A percentile compares a stretch with the other conserved stretches of the same genome.
phyloP scores from a whole-genome alignment of 192 early-diverging fungal species.

The Linnemannia schmuckeri region DNA sequence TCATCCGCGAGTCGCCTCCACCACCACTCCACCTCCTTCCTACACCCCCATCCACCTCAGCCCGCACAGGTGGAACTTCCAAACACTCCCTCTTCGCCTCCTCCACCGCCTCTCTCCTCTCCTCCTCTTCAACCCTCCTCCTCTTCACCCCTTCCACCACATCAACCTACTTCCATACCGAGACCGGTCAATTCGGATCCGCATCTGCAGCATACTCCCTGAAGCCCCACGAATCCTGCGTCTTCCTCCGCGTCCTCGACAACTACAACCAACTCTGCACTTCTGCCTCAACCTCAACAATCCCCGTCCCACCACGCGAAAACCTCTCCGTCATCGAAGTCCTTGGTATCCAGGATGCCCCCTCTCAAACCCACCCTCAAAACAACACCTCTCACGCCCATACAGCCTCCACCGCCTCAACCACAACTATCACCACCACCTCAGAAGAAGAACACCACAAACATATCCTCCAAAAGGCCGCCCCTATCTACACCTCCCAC shows the following conservation, averaged over 20 bases:
- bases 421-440: not conserved
- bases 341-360: not conserved
- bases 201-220: constrained; percentile 49
- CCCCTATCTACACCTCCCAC: not conserved
- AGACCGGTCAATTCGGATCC: constrained; percentile 48
- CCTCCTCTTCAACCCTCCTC: not conserved
- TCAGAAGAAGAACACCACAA: not conserved
- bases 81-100: not conserved
- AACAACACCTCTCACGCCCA: not conserved
- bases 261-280: constrained; percentile 15
- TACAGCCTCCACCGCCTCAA: too few relatives aligned
- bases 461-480: not conserved
- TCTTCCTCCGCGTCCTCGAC: constrained; percentile 40
- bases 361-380: not conserved
- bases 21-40: constrained; percentile 20
- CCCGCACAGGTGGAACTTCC: not conserved
- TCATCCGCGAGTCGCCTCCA: not conserved
- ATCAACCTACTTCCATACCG: constrained; percentile 24
- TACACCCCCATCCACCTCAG: not conserved
- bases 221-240: constrained; percentile 53
- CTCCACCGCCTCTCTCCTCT: not conserved
- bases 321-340: not conserved
- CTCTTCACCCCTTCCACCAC: not conserved
- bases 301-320: not conserved
- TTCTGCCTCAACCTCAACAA: not conserved